Evolutionary conservation across 164 flowering plant genomes (phyloP), one percentile per base, ranked within the genome.

Genomic region (Kingdonia uniflora): DNA sequence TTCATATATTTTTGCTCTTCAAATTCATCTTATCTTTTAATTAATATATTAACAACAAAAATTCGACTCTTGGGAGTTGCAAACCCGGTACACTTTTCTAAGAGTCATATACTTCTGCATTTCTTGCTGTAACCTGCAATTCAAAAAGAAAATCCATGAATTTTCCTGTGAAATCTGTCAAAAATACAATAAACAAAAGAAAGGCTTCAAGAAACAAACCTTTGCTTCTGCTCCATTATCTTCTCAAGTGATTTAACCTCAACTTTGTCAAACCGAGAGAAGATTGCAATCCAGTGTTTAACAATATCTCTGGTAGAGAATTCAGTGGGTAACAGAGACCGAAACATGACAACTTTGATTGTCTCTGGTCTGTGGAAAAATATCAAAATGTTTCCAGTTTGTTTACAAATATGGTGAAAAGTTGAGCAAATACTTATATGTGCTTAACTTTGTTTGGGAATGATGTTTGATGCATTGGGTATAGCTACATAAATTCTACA

Each of bases 81-180:
- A 57, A 68, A 92, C 99, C 99, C 84, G 85, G 63, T 73, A 57
- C 67, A 64, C 71, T 69, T 80, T 84, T 73, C 80, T 81, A 41
- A 88, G 76, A 49, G 97, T 77, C 48, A 92, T 71, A 72, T 86
- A 92, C 65, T 65, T 81, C 78, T 76, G 89, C 97, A 92, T 78
- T 73, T 92, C 99, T 66, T 76, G 95, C 60, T 86, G 99, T 66
- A 92, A 80, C 86, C 99, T 92, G 80, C 75, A 78, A 74, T 72
- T 53, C 56, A 69, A 75, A 65, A 65, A 60, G 64, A 63, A 68
- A 74, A 53, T 37, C 63, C 73, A 70, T 67, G 72, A 72, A 72
- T 65, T 63, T 72, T 58, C 63, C 70, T 54, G 53, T 60, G 65
- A 43, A 69, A 48, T 60, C 56, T 60, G 71, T 67, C 65, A 67